These are phyloP conservation scores for Castanospermum australe DNA, from an alignment of 306 rosid species.

Conservation along the genomic window DNA sequence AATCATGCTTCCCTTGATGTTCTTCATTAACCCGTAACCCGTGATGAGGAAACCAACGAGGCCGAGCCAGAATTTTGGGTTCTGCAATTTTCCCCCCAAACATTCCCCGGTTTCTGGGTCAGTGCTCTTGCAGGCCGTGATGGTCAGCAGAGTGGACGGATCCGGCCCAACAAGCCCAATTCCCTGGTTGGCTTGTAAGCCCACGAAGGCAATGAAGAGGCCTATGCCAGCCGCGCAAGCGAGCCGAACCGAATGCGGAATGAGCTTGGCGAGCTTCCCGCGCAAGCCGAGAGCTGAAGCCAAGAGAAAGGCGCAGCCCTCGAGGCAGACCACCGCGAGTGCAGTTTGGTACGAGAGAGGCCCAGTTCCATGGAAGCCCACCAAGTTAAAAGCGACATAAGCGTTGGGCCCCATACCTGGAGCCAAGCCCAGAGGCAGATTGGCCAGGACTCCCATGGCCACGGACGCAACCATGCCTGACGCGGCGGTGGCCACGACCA, in stretches of 20 bases:
- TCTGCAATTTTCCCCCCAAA: slow-evolving; percentile 62
- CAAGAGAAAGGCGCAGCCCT: slow-evolving; percentile 62
- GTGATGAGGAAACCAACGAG: slow-evolving; percentile 63
- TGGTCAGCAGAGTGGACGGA: slow-evolving; percentile 59
- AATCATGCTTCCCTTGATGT: slow-evolving; percentile 81
- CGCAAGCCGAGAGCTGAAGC: slow-evolving; percentile 77
- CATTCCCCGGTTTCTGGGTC: slow-evolving; percentile 76
- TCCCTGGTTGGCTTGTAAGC: slow-evolving; percentile 72
- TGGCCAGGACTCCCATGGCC: slow-evolving; percentile 81
- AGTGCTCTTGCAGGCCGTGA: slow-evolving; percentile 58
- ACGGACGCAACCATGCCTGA: slow-evolving; percentile 71
- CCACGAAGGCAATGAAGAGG: slow-evolving; percentile 91
- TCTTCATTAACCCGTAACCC: slow-evolving; percentile 67
- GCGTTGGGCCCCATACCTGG: slow-evolving; percentile 98
- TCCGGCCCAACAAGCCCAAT: slow-evolving; percentile 87
- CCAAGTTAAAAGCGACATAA: slow-evolving; percentile 70
- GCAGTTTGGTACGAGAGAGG: slow-evolving; percentile 69
- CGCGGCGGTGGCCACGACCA: slow-evolving; percentile 75
- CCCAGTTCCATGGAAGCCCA: slow-evolving; percentile 85
- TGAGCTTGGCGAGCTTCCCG: slow-evolving; percentile 70
- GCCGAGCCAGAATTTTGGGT: slow-evolving; percentile 82
- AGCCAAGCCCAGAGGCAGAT: slow-evolving; percentile 82
- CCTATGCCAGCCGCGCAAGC: slow-evolving; percentile 89
- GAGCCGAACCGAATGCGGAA: slow-evolving; percentile 67
- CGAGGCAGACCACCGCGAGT: slow-evolving; percentile 59